These are phyloP conservation scores for Wickerhamiella alocasiicola DNA, from an alignment of 805 yeast genomes.

Conservation along the genomic window DNA sequence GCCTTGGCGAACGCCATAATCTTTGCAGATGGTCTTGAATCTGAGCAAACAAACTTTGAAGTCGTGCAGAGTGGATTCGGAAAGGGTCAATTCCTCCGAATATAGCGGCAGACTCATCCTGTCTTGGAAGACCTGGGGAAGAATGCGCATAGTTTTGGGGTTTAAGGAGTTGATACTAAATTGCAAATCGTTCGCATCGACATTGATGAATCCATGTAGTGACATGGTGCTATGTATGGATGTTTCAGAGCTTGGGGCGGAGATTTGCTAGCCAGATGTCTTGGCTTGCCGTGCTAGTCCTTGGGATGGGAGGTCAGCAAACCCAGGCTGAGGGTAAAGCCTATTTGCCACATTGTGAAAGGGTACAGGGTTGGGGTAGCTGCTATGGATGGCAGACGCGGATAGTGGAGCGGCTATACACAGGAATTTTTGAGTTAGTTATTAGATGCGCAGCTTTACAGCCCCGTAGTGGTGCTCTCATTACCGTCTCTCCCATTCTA, in stretches of 20 bases:
- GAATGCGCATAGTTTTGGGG: constrained; percentile 55
- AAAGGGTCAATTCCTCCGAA: constrained; percentile 15
- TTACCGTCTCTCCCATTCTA: too few species aligned
- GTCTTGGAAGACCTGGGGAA: constrained; percentile 71
- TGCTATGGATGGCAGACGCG: too few species aligned
- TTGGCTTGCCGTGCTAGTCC: too few species aligned
- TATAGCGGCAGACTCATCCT: constrained; percentile 56
- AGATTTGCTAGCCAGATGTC: too few species aligned
- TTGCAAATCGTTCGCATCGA: constrained; percentile 65
- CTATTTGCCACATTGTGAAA: too few species aligned
- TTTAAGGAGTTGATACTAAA: constrained; percentile 61
- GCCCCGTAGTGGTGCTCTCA: too few species aligned
- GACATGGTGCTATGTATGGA: neutral
- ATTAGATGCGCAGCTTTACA: too few species aligned
- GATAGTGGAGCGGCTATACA: too few species aligned
- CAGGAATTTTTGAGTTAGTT: too few species aligned
- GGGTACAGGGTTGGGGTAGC: too few species aligned
- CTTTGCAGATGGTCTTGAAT: constrained; percentile 56
- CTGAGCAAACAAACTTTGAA: constrained; percentile 52
- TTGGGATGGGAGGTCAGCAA: too few species aligned
- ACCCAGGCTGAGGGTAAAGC: too few species aligned
- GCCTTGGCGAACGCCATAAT: constrained; percentile 52
- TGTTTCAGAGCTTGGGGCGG: neutral
- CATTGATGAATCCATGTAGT: constrained; percentile 41
- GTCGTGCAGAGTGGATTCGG: constrained; percentile 39